A percentile compares a stretch with the other conserved stretches of the same genome.
These are phyloP conservation scores for Haberlea rhodopensis DNA, from an alignment of 257 asterid species.

Conservation along the genomic window DNA sequence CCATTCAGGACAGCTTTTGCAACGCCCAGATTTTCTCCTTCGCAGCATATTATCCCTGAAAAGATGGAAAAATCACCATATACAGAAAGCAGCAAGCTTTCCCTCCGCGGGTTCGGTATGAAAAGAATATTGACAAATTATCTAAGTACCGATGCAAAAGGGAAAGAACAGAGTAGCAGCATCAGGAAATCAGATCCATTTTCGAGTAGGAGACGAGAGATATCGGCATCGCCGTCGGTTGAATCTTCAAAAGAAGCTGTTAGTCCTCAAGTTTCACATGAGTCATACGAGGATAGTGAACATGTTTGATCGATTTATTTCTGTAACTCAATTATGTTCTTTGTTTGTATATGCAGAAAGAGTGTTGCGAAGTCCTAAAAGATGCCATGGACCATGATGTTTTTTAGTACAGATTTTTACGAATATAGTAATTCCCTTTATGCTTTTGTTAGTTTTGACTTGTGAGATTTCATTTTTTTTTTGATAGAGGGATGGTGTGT, in stretches of 20 bases:
- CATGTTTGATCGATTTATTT: not conserved
- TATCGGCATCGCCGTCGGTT: constrained; percentile 39
- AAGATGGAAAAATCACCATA: constrained; percentile 35
- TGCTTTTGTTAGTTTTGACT: too few species aligned
- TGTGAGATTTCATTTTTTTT: too few species aligned
- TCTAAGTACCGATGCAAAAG: constrained; percentile 51
- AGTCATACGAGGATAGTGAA: constrained; percentile 31
- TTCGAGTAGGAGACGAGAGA: constrained; percentile 39
- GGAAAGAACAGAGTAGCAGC: constrained; percentile 32
- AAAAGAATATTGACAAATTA: constrained; percentile 71
- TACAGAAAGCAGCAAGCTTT: constrained; percentile 30
- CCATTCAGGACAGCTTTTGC: constrained; percentile 48
- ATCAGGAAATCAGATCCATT: constrained; percentile 39
- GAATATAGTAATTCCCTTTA: too few species aligned
- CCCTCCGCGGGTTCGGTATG: constrained; percentile 52
- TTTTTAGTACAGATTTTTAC: constrained; percentile 17
- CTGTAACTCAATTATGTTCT: constrained; percentile 1
- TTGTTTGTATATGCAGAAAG: constrained; percentile 26
- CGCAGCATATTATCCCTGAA: constrained; percentile 42
- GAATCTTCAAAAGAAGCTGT: constrained; percentile 37
- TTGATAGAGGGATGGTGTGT: too few species aligned
- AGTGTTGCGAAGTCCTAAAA: constrained; percentile 9
- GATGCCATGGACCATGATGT: not conserved
- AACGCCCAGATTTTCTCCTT: constrained; percentile 54
- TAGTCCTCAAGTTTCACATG: constrained; percentile 27